phyloP scores from a whole-genome alignment of 2,329 filamentous ascomycete species.

The Rachicladosporium sp. region DNA sequence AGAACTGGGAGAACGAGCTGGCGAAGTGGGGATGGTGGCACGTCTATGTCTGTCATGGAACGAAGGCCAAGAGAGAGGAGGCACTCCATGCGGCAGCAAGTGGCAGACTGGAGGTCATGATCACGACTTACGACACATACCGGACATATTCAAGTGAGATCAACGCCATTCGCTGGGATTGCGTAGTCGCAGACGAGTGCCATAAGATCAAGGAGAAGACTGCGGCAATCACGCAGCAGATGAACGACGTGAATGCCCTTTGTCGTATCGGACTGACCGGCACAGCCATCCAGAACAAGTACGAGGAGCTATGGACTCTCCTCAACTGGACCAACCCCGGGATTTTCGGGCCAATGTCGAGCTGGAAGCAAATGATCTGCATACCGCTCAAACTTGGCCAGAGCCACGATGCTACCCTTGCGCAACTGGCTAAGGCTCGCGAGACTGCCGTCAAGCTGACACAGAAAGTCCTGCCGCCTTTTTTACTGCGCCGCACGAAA shows the following conservation, averaged over 20 bases:
- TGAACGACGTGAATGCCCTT: conserved; percentile 81
- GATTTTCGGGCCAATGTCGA: conserved; percentile 49
- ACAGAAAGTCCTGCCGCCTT: conserved; percentile 72
- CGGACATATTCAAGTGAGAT: conserved; percentile 60
- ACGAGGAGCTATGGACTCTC: conserved; percentile 92
- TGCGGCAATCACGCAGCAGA: conserved; percentile 68
- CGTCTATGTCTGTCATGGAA: conserved; percentile 67
- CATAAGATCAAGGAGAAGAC: conserved; percentile 72
- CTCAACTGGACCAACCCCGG: conserved; percentile 95
- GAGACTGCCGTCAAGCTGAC: conserved; percentile 76
- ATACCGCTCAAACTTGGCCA: conserved; percentile 76
- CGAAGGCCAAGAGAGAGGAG: conserved; percentile 38
- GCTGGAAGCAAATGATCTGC: conserved; percentile 70
- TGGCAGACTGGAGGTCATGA: conserved; percentile 76
- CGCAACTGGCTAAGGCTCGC: conserved; percentile 69
- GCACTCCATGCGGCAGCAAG: conserved; percentile 47
- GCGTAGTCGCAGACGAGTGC: conserved; percentile 87
- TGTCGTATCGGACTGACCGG: conserved; percentile 89
- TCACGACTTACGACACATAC: conserved; percentile 91
- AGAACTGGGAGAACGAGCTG: conserved; percentile 84
- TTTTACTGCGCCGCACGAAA: conserved; percentile 90
- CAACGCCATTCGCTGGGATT: conserved; percentile 86
- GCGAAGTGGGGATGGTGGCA: conserved; percentile 94
- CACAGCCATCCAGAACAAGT: conserved; percentile 95
- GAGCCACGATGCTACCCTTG: conserved; percentile 76